Evolutionary conservation across 371 early-diverging fungal genomes (phyloP).

Genomic region (Capniomyces stellatus): DNA sequence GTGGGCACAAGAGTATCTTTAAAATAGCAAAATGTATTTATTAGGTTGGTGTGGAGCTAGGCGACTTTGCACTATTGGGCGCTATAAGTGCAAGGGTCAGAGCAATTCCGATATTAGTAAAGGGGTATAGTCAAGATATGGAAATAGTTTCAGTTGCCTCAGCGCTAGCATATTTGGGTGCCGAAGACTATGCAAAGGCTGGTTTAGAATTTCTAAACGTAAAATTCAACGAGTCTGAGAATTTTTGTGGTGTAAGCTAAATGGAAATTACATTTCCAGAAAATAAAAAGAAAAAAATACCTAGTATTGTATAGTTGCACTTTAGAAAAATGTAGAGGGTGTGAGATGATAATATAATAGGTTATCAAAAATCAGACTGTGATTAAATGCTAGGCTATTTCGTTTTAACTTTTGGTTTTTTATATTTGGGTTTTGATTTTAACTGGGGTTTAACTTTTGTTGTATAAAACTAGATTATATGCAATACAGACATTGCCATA

Average conservation of each 20-base stretch:
- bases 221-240: neutral
- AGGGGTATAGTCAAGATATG: neutral
- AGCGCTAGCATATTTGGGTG: neutral
- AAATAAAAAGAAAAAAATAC: neutral
- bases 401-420: too few relatives aligned
- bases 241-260: neutral
- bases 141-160: neutral
- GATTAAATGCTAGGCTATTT: too few relatives aligned
- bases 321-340: neutral
- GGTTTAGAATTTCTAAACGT: neutral
- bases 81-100: neutral
- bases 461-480: neutral
- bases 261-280: neutral
- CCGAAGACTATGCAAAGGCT: neutral
- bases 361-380: too few relatives aligned
- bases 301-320: neutral
- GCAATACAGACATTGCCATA: slow-evolving; percentile 13
- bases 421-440: too few relatives aligned
- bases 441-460: too few relatives aligned
- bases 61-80: neutral
- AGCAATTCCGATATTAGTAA: neutral
- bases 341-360: neutral
- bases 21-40: neutral
- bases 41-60: neutral
- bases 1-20: neutral